phyloP scores from a whole-genome alignment of 768 basidiomycete species.

The Lactarius indigo region DNA sequence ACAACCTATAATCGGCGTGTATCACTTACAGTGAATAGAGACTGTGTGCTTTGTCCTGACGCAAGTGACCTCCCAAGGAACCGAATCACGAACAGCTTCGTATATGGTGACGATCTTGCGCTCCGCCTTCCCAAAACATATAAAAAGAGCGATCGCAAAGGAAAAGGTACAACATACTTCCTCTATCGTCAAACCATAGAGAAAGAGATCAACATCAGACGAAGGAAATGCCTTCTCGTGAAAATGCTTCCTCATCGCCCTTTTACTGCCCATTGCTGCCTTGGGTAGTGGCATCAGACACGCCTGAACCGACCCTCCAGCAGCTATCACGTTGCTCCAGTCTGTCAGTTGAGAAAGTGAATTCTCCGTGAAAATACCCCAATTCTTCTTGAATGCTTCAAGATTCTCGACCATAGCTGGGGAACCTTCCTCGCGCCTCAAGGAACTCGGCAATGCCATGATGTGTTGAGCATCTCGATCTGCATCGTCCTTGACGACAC shows the following conservation, averaged over 20 bases:
- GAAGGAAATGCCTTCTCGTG: constrained; percentile 54
- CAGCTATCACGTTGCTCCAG: constrained; percentile 63
- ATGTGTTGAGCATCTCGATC: constrained; percentile 48
- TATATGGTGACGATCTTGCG: constrained; percentile 56
- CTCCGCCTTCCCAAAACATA: constrained; percentile 46
- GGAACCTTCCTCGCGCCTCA: constrained; percentile 47
- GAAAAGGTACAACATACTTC: constrained; percentile 35
- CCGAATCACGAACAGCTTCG: constrained; percentile 60
- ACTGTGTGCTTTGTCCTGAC: constrained; percentile 63
- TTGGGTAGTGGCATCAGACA: constrained; percentile 52
- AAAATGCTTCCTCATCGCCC: constrained; percentile 54
- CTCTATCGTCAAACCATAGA: constrained; percentile 55
- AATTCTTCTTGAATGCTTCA: constrained; percentile 62
- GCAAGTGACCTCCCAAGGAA: constrained; percentile 67
- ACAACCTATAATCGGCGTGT: background rate
- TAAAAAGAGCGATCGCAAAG: too few species aligned
- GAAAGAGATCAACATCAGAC: constrained; percentile 61
- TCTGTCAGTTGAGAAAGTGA: constrained; percentile 55
- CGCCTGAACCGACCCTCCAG: constrained; percentile 60
- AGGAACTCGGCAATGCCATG: constrained; percentile 46
- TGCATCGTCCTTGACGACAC: constrained; percentile 43
- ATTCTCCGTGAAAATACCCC: constrained; percentile 60
- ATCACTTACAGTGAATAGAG: constrained; percentile 53
- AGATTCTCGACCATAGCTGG: constrained; percentile 47
- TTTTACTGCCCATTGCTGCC: constrained; percentile 47